Conservation (phyloP, 495 filamentous ascomycete genomes). For the Penicillium canescens region DNA sequence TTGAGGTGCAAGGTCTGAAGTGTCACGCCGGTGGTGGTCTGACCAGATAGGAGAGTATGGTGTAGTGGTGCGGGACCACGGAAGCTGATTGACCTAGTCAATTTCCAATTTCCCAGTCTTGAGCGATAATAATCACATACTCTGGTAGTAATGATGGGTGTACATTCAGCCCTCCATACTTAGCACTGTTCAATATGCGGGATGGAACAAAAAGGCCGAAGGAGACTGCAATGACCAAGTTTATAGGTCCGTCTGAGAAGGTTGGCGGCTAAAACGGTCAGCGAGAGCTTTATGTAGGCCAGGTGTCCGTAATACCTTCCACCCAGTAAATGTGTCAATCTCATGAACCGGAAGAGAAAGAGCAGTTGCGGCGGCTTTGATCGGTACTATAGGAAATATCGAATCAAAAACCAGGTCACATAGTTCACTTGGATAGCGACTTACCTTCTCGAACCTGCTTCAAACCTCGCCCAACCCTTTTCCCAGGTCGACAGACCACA, state of each 20-base stretch:
- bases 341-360: conserved; percentile 70
- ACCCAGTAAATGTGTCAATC: conserved; percentile 77
- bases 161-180: conserved; percentile 88
- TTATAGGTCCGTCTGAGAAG: conserved; percentile 54
- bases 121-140: conserved; percentile 39
- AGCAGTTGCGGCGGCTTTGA: conserved; percentile 62
- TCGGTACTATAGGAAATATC: conserved; percentile 59
- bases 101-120: neutral
- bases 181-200: conserved; percentile 63
- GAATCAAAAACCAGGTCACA: conserved; percentile 9
- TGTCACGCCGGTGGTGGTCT: conserved; percentile 64
- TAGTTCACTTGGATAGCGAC: neutral
- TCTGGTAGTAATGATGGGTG: conserved; percentile 93
- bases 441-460: conserved; percentile 71
- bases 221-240: conserved; percentile 92
- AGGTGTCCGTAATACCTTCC: conserved; percentile 55
- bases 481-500: conserved; percentile 79
- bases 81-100: conserved; percentile 50
- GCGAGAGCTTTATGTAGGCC: neutral
- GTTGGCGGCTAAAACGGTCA: conserved; percentile 53
- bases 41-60: conserved; percentile 66
- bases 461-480: conserved; percentile 69
- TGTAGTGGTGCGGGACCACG: conserved; percentile 77
- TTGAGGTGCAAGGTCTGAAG: conserved; percentile 80
- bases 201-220: conserved; percentile 89